These are phyloP conservation scores for Ceratobasidium sp. DNA, from an alignment of 1,284 basidiomycete species.

Conservation along the genomic window DNA sequence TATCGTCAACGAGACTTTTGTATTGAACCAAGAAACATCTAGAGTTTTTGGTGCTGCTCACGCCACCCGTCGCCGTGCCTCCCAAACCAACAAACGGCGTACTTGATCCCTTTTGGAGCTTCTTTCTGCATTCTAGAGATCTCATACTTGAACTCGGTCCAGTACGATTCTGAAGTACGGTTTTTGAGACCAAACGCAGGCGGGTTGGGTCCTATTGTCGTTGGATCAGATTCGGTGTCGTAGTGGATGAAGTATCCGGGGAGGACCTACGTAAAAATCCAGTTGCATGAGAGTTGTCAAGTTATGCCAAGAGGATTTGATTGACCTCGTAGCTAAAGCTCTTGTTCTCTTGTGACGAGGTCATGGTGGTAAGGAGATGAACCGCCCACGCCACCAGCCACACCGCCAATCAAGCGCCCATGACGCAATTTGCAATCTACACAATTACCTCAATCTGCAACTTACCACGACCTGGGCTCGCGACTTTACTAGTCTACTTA, in stretches of 20 bases:
- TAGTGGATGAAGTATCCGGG: constrained; percentile 61
- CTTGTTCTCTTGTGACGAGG: neutral
- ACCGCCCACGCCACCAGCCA: neutral
- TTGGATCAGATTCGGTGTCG: constrained; percentile 53
- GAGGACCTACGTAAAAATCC: constrained; percentile 54
- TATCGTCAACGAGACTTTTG: too few relatives aligned
- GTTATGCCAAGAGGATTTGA: neutral
- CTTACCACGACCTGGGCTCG: neutral
- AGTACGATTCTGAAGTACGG: constrained; percentile 66
- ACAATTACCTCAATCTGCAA: constrained; percentile 12
- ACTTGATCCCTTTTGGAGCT: constrained; percentile 60
- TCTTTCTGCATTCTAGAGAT: constrained; percentile 66
- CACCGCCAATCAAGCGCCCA: neutral
- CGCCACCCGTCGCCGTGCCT: constrained; percentile 82
- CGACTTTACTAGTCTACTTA: neutral
- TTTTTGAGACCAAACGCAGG: constrained; percentile 72
- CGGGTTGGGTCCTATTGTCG: constrained; percentile 56
- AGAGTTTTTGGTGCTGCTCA: constrained; percentile 56
- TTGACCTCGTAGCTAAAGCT: neutral
- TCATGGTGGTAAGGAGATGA: constrained; percentile 1
- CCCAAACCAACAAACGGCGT: constrained; percentile 76
- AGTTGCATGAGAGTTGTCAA: neutral
- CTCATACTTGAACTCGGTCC: constrained; percentile 64
- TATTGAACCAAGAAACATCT: neutral
- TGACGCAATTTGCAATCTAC: neutral